phyloP scores from a whole-genome alignment of 129 eudicot species.

The Saposhnikovia divaricata region DNA sequence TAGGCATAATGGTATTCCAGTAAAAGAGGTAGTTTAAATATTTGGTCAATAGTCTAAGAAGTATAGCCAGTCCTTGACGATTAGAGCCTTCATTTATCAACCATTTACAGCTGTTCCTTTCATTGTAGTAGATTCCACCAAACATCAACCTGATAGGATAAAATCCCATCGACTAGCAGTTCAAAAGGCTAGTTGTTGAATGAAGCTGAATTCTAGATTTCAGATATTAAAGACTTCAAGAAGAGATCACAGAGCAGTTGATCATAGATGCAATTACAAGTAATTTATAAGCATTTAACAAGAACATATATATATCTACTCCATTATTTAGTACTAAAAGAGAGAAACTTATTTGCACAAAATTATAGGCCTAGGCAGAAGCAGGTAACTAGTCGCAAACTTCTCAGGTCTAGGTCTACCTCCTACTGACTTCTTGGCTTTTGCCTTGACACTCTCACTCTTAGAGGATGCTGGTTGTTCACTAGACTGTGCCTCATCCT shows the following conservation, averaged over 20 bases:
- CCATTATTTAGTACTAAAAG: too few relatives aligned
- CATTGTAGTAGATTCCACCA: too few relatives aligned
- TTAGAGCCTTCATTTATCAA: background rate
- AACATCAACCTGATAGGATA: too few relatives aligned
- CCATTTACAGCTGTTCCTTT: too few relatives aligned
- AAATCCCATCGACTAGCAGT: too few relatives aligned
- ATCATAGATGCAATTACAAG: background rate
- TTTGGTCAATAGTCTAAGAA: background rate
- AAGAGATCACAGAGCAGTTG: background rate
- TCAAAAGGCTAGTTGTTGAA: background rate
- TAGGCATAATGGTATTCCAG: too few relatives aligned
- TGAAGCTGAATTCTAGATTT: background rate
- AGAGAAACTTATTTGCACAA: background rate
- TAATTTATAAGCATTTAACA: background rate
- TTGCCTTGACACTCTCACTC: too few relatives aligned
- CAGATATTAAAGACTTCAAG: background rate
- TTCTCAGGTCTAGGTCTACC: too few relatives aligned
- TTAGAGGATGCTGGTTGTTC: too few relatives aligned
- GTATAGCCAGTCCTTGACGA: background rate
- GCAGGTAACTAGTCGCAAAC: too few relatives aligned
- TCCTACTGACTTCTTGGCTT: too few relatives aligned
- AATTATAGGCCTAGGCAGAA: background rate
- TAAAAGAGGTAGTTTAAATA: background rate
- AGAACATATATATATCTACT: background rate
- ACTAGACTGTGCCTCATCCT: too few relatives aligned